Base-by-base conservation (phyloP, 225 moss, liverwort and hornwort species). In the Bryum argenteum region DNA sequence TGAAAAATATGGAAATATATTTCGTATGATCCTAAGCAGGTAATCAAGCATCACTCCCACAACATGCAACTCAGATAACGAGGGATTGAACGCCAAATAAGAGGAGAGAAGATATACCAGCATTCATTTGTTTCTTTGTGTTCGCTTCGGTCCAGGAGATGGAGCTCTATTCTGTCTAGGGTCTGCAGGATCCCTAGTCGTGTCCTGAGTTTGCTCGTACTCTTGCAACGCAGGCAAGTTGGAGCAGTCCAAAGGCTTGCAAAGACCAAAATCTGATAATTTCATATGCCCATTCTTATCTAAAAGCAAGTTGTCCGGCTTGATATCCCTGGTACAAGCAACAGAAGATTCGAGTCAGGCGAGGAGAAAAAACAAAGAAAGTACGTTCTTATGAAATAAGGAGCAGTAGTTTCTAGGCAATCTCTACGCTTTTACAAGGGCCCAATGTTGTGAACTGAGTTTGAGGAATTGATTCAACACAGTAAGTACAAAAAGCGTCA, bases 101-200 rank as follows among this genome's bases (percentile, higher is more conserved):
- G n/a, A n/a, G n/a, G n/a, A n/a, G n/a, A n/a, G n/a, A n/a, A n/a
- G 45, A 69, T 28, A 63, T 80, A 97, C 96, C 96, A 97, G 96
- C 87, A 86, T 97, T 68, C 96, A 86, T 73, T 93, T 84, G 61
- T 97, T 97, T 71, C 84, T 87, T 64, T 93, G 96, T 71, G 90
- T 97, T 43, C 91, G 90, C 84, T 86, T 87, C 14, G 96, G 89
- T 71, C 74, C 85, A 33, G 88, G 89, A 63, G 91, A 91, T 44
- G 90, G 78, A 70, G 93, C 71, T 40, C 80, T 77, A 13, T 66
- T 75, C 52, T 83, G 83, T 61, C 87, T 83, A 23, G 78, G 71
- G 50, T 83, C 83, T 39, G 75, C 23, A 20, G 80, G 55, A 71
- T 83, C 83, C 75, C 81, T 83, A 18, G 54, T 61, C 54, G 19